Base-by-base conservation (phyloP, 441 rosid genomes). In the Arabidopsis hybrid region DNA sequence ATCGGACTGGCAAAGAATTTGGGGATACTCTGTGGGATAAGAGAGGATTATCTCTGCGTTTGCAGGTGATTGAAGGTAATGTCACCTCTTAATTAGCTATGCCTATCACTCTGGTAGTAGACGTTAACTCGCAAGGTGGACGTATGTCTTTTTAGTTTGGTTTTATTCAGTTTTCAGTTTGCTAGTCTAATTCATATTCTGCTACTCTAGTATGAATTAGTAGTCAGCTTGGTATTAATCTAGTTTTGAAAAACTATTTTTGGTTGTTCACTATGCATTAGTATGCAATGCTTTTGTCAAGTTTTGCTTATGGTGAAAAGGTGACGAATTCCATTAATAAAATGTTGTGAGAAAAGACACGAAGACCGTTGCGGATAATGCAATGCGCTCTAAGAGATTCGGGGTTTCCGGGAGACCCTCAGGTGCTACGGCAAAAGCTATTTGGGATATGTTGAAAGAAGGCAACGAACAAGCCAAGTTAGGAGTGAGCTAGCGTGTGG, bases 1-100 rank as follows among this genome's bases (percentile, higher is more conserved):
- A 52, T 26, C 35, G 58, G 35, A 26, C 58, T 53, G 58, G 58
- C 5, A 53, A 53, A 53, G 58, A 53, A 29, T 53, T 53, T 53
- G 58, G 58, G 35, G 58, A 53, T 0, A 53, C 36, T 53, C 1
- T 6, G 58, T 21, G 8, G 58, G 58, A 53, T 26, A 2, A 53
- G 36, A 53, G 58, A 29, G 58, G 58, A 26, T 53, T 26, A 8
- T 53, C 58, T 26, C 8, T 53, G 14, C 58, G 36, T 53, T 53
- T 53, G 58, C n/a, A 53, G 36, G 58, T 53, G 36, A 53, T 29
- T 26, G 35, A 53, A 53, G 36, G 58, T 53, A 53, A 29, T 12
- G 8, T 3, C 13, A 53, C 35, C 12, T 53, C 58, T 26, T 53
- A 53, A 1, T 6, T 3, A 26, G 16, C 36, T 11, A 16, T 26